Base-by-base conservation (phyloP, 2,329 filamentous ascomycete genomes). In the Shiraia sp. region DNA sequence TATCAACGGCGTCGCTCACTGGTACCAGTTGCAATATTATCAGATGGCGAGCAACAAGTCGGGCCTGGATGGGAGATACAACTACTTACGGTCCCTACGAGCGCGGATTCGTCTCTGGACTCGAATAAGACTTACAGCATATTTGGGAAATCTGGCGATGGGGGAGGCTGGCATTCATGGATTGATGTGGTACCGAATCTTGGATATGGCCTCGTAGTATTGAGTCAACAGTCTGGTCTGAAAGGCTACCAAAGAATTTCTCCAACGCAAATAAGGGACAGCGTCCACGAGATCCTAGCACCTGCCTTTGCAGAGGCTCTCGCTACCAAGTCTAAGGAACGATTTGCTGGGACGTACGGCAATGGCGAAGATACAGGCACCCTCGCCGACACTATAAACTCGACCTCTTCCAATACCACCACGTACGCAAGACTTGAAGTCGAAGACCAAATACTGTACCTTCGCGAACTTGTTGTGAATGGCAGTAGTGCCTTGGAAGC, bases 131-230 rank as follows among this genome's bases (percentile, higher is more conserved):
- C 52, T 2, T 64, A 65, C 40, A 47, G 40, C 13, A 38, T 56
- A 27, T 66, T 60, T 40, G 63, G 63, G 9, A 66, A 66, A 30
- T 55, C 60, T n/a, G 63, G 63, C 2, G 55, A 63, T 28, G 63
- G 56, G 10, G 61, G 61, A 16, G 61, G 61, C n/a, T 66, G 52
- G 55, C 58, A 58, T 35, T 50, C 53, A 2, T 65, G 61, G 59
- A 56, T 66, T 7, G 63, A 66, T 22, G 45, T 53, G 2, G 51
- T 65, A 15, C 60, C 63, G 10, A 59, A 58, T 32, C 45, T 65
- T 1, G 63, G 63, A 5, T 66, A 65, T 29, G 63, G 63, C 1
- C 38, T 63, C 15, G 49, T 63, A 7, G 40, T 64, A 6, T 32
- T 66, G 1, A 40, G 47, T 7, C 58, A 63, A 22, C 34, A 45